phyloP scores from a whole-genome alignment of 2,329 filamentous ascomycete genomes.

The Phaeosphaeriaceae sp. region DNA sequence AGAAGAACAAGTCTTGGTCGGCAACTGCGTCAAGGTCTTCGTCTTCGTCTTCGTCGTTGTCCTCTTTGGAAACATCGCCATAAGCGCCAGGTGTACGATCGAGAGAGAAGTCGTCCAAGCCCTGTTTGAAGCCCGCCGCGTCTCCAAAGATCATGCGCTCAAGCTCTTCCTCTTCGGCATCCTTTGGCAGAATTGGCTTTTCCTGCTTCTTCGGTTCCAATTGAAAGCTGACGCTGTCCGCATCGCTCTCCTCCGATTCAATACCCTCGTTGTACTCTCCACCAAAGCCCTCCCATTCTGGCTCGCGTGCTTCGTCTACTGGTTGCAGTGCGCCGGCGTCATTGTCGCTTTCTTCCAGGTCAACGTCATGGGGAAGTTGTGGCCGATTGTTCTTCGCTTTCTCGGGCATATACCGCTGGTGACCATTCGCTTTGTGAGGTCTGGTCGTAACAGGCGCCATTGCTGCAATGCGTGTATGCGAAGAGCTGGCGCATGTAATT shows the following conservation, averaged over 20 bases:
- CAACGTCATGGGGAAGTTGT: slow-evolving; percentile 23
- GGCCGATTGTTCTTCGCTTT: slow-evolving; percentile 15
- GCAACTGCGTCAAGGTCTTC: slow-evolving; percentile 68
- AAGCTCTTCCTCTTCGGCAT: slow-evolving; percentile 83
- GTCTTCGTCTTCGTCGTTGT: slow-evolving; percentile 58
- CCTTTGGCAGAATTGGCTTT: slow-evolving; percentile 65
- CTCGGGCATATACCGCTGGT: slow-evolving; percentile 29
- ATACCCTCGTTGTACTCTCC: slow-evolving; percentile 16
- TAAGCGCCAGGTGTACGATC: slow-evolving; percentile 46
- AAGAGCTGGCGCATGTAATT: slow-evolving; percentile 9
- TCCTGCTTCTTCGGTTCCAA: slow-evolving; percentile 31
- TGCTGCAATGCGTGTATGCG: slow-evolving; percentile 18
- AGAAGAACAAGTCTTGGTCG: slow-evolving; percentile 85
- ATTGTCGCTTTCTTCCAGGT: slow-evolving; percentile 30
- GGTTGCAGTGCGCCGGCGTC: slow-evolving; percentile 32
- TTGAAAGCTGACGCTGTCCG: slow-evolving; percentile 28
- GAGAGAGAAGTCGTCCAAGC: slow-evolving; percentile 68
- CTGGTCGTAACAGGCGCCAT: slow-evolving; percentile 40
- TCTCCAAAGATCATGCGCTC: slow-evolving; percentile 91
- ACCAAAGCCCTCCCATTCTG: slow-evolving; percentile 39
- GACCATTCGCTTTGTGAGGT: slow-evolving; percentile 28
- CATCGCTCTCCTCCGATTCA: slow-evolving; percentile 23
- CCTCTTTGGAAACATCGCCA: slow-evolving; percentile 48
- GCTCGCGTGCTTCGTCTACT: slow-evolving; percentile 20
- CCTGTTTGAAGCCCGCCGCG: slow-evolving; percentile 78